Evolutionary conservation across 139 green algal species (phyloP).

Genomic region (Pleodorina starrii): DNA sequence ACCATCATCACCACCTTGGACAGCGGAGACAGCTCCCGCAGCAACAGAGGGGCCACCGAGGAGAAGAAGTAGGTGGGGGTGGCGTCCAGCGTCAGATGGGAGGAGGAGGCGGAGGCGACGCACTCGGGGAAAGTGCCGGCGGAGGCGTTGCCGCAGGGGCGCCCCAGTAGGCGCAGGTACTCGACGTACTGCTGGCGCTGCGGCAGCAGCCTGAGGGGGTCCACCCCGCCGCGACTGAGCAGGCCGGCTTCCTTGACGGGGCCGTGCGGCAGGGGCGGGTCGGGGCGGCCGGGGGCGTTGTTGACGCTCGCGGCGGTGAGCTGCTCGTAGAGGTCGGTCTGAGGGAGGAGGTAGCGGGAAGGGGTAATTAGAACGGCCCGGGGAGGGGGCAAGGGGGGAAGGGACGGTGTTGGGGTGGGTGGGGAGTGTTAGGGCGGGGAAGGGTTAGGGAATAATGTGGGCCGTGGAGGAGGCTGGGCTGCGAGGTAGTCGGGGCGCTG

Average conservation of each 20-base stretch:
- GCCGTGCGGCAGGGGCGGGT: neutral
- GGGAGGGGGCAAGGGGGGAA: too few species aligned
- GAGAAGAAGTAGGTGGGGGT: constrained; percentile 12
- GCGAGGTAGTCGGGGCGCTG: too few species aligned
- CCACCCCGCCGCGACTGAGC: neutral
- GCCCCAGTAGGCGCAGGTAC: neutral
- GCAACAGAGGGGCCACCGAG: neutral
- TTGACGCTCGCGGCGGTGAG: neutral
- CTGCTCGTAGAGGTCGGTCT: constrained; percentile 17
- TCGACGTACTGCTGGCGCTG: neutral
- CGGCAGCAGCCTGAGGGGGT: neutral
- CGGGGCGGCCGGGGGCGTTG: neutral
- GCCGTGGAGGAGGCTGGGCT: too few species aligned
- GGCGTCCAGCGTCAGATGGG: neutral
- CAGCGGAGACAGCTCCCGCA: neutral
- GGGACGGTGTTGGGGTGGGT: too few species aligned
- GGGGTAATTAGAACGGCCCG: too few species aligned
- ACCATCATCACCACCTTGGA: constrained; percentile 8
- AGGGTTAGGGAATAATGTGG: too few species aligned
- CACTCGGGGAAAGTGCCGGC: neutral
- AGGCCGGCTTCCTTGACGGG: neutral
- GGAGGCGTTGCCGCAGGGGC: neutral
- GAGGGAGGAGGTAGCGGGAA: neutral
- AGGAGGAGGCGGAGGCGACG: neutral
- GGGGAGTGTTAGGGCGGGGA: too few species aligned